Base-by-base conservation (phyloP, 2,329 filamentous ascomycete species). In the Metarhizium album region DNA sequence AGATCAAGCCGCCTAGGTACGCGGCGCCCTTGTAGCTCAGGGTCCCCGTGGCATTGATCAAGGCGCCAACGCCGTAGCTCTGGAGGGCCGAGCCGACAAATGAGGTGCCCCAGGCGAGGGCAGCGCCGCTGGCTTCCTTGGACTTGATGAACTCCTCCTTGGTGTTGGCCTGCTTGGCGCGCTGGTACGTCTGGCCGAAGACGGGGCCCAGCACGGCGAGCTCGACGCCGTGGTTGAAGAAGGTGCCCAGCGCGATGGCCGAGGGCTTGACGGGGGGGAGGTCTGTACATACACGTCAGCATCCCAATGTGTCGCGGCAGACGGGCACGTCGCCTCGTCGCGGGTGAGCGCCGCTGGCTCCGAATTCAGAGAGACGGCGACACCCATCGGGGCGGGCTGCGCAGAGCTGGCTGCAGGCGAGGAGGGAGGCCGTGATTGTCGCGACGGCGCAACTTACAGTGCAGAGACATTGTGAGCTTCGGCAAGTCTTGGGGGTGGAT, bases 101-200 rank as follows among this genome's bases (percentile, higher is more conserved):
- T 40, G 90, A 93, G 58, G 87, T 91, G 67, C 90, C 89, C 86
- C 87, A 95, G 59, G 90, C 87, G 54, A 90, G 80, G 57, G 87
- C 90, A 58, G 90, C 90, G 54, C 86, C 86, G 55, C 86, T 83
- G 57, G 91, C 87, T 76, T 97, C 91, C 79, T 90, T 91, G 61
- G 88, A 94, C 71, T 85, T 85, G 71, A 94, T 74, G 74, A 96
- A 97, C 75, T 97, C 91, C 74, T 97, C 90, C 76, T 93, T 95
- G 65, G 85, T 87, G 82, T 95, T 91, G 69, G 91, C 82, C 54
- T 81, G 75, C 79, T 95, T 90, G 60, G 91, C 90, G 61, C 88
- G 86, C 74, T 90, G 84, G 80, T 95, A 96, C 65, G 89, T 91
- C 65, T 94, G 85, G 66, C 93, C 91, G 69, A 97, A 95, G 71